Percentiles rank a stretch among this genome's conserved stretches.
phyloP scores from a whole-genome alignment of 225 moss, liverwort and hornwort genomes.

The Bryum argenteum region DNA sequence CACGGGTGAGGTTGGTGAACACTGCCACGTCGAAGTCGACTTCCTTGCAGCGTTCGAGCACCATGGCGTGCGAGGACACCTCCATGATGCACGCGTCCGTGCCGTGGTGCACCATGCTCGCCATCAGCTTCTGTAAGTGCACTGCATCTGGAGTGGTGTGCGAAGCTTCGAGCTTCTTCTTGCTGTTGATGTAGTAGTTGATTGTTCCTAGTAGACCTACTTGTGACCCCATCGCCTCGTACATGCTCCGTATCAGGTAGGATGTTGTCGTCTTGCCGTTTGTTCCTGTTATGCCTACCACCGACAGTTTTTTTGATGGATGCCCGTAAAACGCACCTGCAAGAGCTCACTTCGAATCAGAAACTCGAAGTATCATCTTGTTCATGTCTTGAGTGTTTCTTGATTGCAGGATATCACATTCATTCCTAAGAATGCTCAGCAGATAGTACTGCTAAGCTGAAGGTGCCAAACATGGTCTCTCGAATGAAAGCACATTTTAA shows the following conservation, averaged over 20 bases:
- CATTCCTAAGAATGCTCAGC: no score
- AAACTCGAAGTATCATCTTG: no score
- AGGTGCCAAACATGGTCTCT: no score
- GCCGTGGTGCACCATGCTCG: slow-evolving; percentile 81
- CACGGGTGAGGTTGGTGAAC: slow-evolving; percentile 90
- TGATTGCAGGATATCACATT: no score
- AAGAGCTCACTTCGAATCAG: slow-evolving; percentile 3
- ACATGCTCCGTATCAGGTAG: slow-evolving; percentile 79
- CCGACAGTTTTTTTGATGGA: slow-evolving; percentile 76
- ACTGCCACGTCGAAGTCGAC: slow-evolving; percentile 93
- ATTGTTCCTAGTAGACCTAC: slow-evolving; percentile 92
- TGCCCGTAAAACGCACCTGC: slow-evolving; percentile 87
- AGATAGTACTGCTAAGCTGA: no score
- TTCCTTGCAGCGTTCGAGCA: slow-evolving; percentile 78
- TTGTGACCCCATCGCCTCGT: slow-evolving; percentile 81
- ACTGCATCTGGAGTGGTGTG: slow-evolving; percentile 92
- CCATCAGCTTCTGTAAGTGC: slow-evolving; percentile 86
- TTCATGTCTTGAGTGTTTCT: no score
- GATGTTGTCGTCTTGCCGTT: slow-evolving; percentile 97
- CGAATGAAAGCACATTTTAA: no score
- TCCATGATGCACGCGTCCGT: slow-evolving; percentile 92
- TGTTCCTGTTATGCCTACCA: slow-evolving; percentile 92
- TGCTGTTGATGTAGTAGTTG: slow-evolving; percentile 74
- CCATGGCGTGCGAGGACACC: slow-evolving; percentile 92
- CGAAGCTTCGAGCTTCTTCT: slow-evolving; percentile 72